Conservation (phyloP, 2,329 filamentous ascomycete species). For the Bipolaris cookei region DNA sequence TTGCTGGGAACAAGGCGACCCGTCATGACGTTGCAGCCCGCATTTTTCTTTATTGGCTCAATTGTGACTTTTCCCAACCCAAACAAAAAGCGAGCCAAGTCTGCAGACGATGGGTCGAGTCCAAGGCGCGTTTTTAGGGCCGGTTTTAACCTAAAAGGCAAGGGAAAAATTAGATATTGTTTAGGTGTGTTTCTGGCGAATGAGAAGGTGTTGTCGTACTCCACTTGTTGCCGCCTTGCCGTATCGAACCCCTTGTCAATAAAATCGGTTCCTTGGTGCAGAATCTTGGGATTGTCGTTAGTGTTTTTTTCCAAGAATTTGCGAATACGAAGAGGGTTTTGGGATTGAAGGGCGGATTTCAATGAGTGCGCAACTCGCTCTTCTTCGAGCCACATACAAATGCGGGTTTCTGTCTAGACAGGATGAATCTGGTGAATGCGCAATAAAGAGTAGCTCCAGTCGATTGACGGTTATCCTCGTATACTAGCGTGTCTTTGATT, state of each 20-base stretch:
- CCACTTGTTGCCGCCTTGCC: conserved; percentile 6
- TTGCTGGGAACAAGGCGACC: not conserved
- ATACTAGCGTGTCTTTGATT: conserved; percentile 1
- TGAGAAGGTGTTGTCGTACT: conserved; percentile 1
- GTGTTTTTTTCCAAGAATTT: not conserved
- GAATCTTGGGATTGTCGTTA: conserved; percentile 2
- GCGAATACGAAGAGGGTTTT: not conserved
- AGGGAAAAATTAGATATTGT: not conserved
- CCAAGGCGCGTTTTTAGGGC: not conserved
- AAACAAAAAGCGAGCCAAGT: not conserved
- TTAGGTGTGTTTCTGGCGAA: not conserved
- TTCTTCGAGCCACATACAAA: not conserved
- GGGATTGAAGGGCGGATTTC: not conserved
- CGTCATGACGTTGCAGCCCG: conserved; percentile 6
- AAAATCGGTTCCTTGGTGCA: conserved; percentile 10
- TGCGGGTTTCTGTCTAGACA: not conserved
- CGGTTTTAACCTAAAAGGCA: not conserved
- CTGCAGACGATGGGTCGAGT: not conserved
- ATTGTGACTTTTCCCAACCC: not conserved
- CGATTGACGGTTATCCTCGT: conserved; percentile 3
- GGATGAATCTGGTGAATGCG: conserved; percentile 1
- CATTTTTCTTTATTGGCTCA: conserved; percentile 9
- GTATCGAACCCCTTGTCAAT: not conserved
- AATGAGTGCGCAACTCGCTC: not conserved
- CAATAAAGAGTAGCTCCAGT: conserved; percentile 4